Conservation (phyloP, 2,329 filamentous ascomycete species). For the Cordyceps sp. region DNA sequence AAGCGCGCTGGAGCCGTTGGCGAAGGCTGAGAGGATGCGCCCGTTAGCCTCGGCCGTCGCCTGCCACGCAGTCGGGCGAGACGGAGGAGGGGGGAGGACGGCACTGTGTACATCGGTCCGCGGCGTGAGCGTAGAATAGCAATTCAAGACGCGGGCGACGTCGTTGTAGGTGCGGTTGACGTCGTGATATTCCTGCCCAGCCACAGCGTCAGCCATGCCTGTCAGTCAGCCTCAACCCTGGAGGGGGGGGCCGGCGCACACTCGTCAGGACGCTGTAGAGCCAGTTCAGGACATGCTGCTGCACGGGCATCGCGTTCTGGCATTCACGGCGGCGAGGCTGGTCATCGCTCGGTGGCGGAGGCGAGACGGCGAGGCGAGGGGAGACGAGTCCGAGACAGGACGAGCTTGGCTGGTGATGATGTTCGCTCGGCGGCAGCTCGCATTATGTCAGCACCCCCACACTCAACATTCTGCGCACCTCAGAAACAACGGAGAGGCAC, state of each 20-base stretch:
- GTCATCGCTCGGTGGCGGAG: too few relatives aligned
- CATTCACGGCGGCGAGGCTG: too few relatives aligned
- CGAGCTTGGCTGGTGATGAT: too few relatives aligned
- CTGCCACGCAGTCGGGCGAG: background rate
- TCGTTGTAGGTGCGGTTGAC: slow-evolving; percentile 88
- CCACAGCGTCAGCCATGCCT: background rate
- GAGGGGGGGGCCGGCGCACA: slow-evolving; percentile 25
- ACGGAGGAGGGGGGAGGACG: slow-evolving; percentile 11
- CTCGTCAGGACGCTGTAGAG: slow-evolving; percentile 79
- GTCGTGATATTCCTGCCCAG: slow-evolving; percentile 70
- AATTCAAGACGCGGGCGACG: slow-evolving; percentile 64
- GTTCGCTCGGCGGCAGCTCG: too few relatives aligned
- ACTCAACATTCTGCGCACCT: too few relatives aligned
- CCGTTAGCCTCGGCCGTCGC: too few relatives aligned
- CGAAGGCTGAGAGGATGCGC: slow-evolving; percentile 48
- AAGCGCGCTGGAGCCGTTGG: slow-evolving; percentile 72
- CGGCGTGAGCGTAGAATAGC: slow-evolving; percentile 65
- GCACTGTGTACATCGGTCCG: slow-evolving; percentile 91
- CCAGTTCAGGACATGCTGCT: slow-evolving; percentile 87
- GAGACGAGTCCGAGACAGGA: too few relatives aligned
- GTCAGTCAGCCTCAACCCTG: background rate
- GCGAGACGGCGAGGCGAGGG: too few relatives aligned
- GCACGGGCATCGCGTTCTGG: slow-evolving; percentile 44
- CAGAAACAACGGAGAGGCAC: too few relatives aligned
- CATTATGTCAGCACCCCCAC: too few relatives aligned